These are phyloP conservation scores for Dorcoceras hygrometricum DNA, from an alignment of 257 asterid genomes.

Conservation along the genomic window DNA sequence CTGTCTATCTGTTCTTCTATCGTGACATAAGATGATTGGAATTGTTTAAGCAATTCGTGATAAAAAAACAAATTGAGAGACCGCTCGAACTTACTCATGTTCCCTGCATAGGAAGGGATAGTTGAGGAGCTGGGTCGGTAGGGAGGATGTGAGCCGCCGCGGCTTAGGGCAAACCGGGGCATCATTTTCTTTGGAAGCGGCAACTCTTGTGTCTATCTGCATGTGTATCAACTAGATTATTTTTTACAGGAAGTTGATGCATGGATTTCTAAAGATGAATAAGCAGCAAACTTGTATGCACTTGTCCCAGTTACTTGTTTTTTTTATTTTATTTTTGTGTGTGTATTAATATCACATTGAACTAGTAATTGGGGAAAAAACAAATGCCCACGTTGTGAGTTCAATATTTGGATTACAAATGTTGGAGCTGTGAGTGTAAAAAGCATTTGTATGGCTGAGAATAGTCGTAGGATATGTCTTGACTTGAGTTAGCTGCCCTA, in stretches of 20 bases:
- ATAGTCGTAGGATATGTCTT: constrained; percentile 28
- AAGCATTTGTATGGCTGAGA: constrained; percentile 38
- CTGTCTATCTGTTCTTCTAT: no score
- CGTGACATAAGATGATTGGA: no score
- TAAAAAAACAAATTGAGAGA: neutral
- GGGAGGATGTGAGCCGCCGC: constrained; percentile 40
- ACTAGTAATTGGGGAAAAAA: neutral
- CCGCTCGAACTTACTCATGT: constrained; percentile 29
- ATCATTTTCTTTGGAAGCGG: constrained; percentile 25
- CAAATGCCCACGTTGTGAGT: neutral
- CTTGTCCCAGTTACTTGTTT: neutral
- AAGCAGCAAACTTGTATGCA: neutral
- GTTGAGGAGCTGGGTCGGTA: constrained; percentile 44
- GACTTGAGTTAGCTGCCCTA: constrained; percentile 30
- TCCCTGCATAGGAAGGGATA: constrained; percentile 34
- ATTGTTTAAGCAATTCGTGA: no score
- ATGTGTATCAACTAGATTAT: constrained; percentile 29
- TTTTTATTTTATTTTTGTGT: neutral
- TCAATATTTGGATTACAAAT: neutral
- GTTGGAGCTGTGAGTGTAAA: constrained; percentile 14
- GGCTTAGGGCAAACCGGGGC: constrained; percentile 66
- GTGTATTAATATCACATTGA: neutral
- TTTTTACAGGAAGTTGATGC: constrained; percentile 49
- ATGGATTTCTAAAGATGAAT: constrained; percentile 20
- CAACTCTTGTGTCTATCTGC: constrained; percentile 28